Evolutionary conservation across 345 rosid genomes (phyloP).

Genomic region (Syzygium jambos): DNA sequence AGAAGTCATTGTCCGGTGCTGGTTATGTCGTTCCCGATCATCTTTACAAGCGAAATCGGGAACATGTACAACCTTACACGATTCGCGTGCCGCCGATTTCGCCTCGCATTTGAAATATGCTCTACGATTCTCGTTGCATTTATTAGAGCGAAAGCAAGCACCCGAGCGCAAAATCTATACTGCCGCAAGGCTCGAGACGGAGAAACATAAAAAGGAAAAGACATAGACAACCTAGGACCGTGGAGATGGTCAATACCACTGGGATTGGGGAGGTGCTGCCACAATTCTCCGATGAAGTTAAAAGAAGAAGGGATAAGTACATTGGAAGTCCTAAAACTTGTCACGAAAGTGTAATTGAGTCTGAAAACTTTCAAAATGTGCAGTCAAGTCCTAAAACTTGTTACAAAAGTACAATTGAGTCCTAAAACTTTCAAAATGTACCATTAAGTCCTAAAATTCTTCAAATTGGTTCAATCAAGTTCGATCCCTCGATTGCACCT

Average conservation of each 20-base stretch:
- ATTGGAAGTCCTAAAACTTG: too few relatives aligned
- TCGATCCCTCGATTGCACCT: too few relatives aligned
- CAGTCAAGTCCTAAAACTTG: too few relatives aligned
- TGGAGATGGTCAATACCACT: not conserved
- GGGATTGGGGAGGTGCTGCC: accelerated
- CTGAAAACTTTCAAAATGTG: too few relatives aligned
- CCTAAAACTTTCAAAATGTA: too few relatives aligned
- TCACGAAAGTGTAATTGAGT: too few relatives aligned
- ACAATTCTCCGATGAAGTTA: not conserved
- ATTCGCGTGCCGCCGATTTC: not conserved
- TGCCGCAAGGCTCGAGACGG: not conserved
- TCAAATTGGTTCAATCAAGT: too few relatives aligned
- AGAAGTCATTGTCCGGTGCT: not conserved
- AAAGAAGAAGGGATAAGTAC: accelerated
- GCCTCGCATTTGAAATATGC: not conserved
- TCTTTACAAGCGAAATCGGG: not conserved
- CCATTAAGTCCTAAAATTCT: too few relatives aligned
- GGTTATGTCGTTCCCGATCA: too few relatives aligned
- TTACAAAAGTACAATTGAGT: too few relatives aligned
- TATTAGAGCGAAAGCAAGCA: not conserved
- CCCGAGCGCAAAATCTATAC: not conserved
- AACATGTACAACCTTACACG: not conserved
- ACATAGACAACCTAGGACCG: not conserved
- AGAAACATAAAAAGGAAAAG: not conserved
- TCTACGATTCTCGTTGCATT: not conserved